Conservation (phyloP, 2,329 filamentous ascomycete genomes). For the Fusarium mexicanum region DNA sequence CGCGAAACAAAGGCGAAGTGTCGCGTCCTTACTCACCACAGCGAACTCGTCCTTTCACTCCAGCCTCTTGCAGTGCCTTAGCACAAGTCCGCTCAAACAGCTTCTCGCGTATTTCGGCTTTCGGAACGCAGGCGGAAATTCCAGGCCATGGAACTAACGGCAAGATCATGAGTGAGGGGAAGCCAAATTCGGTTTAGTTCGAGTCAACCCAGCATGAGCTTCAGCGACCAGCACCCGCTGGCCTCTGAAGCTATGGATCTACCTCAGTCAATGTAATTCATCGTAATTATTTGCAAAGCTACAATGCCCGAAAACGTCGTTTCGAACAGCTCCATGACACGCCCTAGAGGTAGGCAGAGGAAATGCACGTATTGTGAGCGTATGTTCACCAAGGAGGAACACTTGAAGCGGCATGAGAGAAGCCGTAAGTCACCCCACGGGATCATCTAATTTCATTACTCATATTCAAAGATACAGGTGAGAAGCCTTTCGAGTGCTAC, state of each 20-base stretch:
- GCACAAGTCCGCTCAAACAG: not conserved
- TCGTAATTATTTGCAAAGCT: not conserved
- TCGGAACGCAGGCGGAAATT: not conserved
- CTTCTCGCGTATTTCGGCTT: not conserved
- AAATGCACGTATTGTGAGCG: constrained; percentile 15
- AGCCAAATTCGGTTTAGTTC: not conserved
- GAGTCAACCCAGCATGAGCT: not conserved
- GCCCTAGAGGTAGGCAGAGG: not conserved
- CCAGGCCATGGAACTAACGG: not conserved
- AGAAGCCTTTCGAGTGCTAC: constrained; percentile 11
- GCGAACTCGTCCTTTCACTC: no score
- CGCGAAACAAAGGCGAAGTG: not conserved
- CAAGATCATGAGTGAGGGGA: not conserved
- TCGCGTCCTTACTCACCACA: not conserved
- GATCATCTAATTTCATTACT: not conserved
- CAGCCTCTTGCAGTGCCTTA: not conserved
- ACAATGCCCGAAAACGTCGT: not conserved
- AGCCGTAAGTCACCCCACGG: not conserved
- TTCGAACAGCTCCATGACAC: not conserved
- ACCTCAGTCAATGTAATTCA: not conserved
- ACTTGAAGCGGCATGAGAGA: constrained; percentile 16
- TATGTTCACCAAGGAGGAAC: constrained; percentile 17
- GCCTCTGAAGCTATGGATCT: not conserved
- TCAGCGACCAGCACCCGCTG: not conserved
- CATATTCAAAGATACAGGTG: constrained; percentile 2